These are phyloP conservation scores for Hemisphaericaspora subhashii DNA, from an alignment of 1,139 yeast species.

Conservation along the genomic window DNA sequence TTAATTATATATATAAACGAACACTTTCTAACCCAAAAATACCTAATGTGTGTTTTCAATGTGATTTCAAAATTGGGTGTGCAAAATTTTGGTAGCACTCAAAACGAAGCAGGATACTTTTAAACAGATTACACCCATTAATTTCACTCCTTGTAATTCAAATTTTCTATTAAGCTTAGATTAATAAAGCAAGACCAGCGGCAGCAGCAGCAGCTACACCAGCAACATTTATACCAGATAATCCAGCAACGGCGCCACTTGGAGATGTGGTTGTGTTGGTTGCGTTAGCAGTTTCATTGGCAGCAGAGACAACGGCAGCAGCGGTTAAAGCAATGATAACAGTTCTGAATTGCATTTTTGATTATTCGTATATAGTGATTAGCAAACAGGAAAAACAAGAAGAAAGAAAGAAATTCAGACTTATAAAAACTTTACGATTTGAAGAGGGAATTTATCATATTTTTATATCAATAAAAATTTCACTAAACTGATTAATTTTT, in stretches of 20 bases:
- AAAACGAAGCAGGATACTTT: neutral
- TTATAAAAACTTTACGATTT: too few relatives aligned
- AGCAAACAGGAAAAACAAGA: neutral
- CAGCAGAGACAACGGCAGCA: slow-evolving; percentile 43
- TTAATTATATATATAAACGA: neutral
- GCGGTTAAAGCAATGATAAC: slow-evolving; percentile 47
- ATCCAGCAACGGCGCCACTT: slow-evolving; percentile 24
- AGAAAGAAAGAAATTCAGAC: neutral
- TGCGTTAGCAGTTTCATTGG: slow-evolving; percentile 30
- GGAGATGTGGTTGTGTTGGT: slow-evolving; percentile 21
- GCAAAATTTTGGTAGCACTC: neutral
- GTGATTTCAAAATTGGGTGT: too few relatives aligned
- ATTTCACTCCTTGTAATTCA: neutral
- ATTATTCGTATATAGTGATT: neutral
- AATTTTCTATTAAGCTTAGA: slow-evolving; percentile 23
- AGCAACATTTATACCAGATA: slow-evolving; percentile 26
- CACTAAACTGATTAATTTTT: neutral
- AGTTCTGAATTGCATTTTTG: slow-evolving; percentile 44
- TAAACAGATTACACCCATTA: neutral
- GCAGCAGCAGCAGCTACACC: slow-evolving; percentile 47
- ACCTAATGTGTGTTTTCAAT: neutral
- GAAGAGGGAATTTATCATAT: neutral
- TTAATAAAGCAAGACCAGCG: slow-evolving; percentile 47
- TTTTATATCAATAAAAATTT: neutral
- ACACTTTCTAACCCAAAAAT: neutral